Conservation (phyloP, 495 filamentous ascomycete species). For the Jackrogersella multiformis region DNA sequence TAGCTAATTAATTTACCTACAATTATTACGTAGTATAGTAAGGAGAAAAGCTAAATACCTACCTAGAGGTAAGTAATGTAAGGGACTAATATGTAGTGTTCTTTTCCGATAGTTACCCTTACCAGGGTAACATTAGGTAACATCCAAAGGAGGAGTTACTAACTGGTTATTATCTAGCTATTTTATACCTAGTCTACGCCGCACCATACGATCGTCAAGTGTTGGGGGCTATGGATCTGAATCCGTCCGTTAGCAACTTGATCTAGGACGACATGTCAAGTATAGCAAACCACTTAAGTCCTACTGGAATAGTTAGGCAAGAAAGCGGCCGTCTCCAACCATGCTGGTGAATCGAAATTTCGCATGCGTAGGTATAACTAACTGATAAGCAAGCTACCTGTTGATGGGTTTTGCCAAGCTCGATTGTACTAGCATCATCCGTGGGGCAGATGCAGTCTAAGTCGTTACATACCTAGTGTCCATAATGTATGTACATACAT, state of each 20-base stretch:
- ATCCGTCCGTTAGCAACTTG: constrained; percentile 4
- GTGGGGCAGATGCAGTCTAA: constrained; percentile 37
- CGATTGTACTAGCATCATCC: constrained; percentile 35
- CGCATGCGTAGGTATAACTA: constrained; percentile 8
- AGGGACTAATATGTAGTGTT: not conserved
- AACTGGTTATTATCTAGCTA: too few species aligned
- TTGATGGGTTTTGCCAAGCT: constrained; percentile 35
- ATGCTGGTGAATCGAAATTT: constrained; percentile 22
- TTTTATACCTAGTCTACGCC: not conserved
- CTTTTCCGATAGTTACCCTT: constrained; percentile 18
- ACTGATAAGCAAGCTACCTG: constrained; percentile 37
- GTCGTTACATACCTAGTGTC: constrained; percentile 17
- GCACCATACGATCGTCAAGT: constrained; percentile 13
- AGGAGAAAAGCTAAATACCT: not conserved
- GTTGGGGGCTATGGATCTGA: constrained; percentile 7
- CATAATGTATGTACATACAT: constrained; percentile 23
- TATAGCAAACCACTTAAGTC: not conserved
- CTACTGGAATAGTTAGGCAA: constrained; percentile 22
- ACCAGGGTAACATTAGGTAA: constrained; percentile 25
- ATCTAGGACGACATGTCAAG: constrained; percentile 16
- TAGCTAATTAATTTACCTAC: not conserved
- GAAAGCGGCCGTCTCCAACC: constrained; percentile 9
- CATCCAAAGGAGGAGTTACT: too few species aligned
- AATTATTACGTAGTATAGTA: constrained; percentile 1
- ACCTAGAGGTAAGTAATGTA: constrained; percentile 1